Base-by-base conservation (phyloP, 139 green algal genomes). In the Tetradesmus lagerheimii region DNA sequence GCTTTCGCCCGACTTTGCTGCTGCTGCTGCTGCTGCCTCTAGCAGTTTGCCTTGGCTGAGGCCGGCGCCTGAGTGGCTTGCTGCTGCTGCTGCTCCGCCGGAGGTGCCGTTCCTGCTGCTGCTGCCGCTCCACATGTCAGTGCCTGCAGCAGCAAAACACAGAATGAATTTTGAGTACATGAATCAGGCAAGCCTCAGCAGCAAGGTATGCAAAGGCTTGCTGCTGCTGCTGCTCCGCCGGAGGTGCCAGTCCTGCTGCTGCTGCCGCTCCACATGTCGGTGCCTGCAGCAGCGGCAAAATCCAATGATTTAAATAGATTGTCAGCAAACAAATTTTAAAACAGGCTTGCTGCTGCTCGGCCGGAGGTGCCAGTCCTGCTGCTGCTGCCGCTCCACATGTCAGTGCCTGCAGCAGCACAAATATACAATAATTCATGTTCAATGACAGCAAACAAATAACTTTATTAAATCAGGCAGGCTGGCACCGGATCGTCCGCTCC, bases 1-100 rank as follows among this genome's bases (percentile, higher is more conserved):
- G 50, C 81, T 86, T n/a, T 43, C 64, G 47, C 34, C 47, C 12
- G 34, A 31, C 47, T 86, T 76, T 38, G 34, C 80, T 31, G 47
- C 80, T 79, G 83, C 83, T 88, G 83, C 83, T 66, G 83, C 83
- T 77, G 82, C 82, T 35, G 82, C 82, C 5, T 88, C 83, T 0
- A 88, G 64, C 62, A 88, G 83, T 64, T 88, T 88, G 38, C 38
- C 29, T 15, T 88, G 83, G 12, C 31, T 79, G 9, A 79, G 71
- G 71, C 71, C n/a, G 71, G 11, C 71, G 2, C 71, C 31, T 0
- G 83, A 80, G 16, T 45, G 81, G 53, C 81, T 80, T 37, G 74
- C 74, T 80, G n/a, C 53, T 77, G 81, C 78, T 64, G 78, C 81
- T 53, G 53, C 38, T 25, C 81, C 43, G 27, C 81, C 45, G 8